A percentile compares a stretch with the other conserved stretches of the same genome.
phyloP scores from a whole-genome alignment of 768 basidiomycete species.

The Tylopilus cervinicoccineus region DNA sequence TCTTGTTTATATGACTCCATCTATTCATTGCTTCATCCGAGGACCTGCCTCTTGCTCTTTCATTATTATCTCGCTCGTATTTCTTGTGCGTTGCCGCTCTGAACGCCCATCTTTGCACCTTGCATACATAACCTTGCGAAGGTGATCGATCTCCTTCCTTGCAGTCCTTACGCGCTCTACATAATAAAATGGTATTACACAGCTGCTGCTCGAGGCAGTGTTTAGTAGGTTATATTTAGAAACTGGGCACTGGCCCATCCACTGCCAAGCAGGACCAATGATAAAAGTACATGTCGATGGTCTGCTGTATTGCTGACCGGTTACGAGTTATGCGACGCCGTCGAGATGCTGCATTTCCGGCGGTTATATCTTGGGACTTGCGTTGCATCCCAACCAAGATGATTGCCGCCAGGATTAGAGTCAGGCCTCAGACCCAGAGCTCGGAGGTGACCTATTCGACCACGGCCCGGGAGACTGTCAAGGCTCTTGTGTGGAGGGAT shows the following conservation, averaged over 20 bases:
- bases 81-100: constrained; percentile 9
- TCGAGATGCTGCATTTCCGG: too few relatives aligned
- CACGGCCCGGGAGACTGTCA: too few relatives aligned
- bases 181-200: neutral
- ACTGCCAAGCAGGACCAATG: neutral
- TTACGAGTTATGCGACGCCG: too few relatives aligned
- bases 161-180: neutral
- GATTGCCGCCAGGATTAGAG: too few relatives aligned
- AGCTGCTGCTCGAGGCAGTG: constrained; percentile 9
- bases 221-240: constrained; percentile 1
- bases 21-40: constrained; percentile 7
- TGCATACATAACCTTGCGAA: constrained; percentile 1
- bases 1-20: constrained; percentile 25
- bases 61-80: constrained; percentile 4
- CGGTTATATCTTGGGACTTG: too few relatives aligned
- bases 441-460: too few relatives aligned
- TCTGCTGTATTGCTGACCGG: too few relatives aligned
- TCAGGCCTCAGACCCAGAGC: too few relatives aligned
- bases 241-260: neutral
- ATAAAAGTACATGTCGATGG: too few relatives aligned
- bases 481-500: too few relatives aligned
- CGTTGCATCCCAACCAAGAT: too few relatives aligned
- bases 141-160: neutral
- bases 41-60: constrained; percentile 8
- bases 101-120: constrained; percentile 3